phyloP scores from a whole-genome alignment of 176 grass and related monocot species.

The Bromus sterilis region DNA sequence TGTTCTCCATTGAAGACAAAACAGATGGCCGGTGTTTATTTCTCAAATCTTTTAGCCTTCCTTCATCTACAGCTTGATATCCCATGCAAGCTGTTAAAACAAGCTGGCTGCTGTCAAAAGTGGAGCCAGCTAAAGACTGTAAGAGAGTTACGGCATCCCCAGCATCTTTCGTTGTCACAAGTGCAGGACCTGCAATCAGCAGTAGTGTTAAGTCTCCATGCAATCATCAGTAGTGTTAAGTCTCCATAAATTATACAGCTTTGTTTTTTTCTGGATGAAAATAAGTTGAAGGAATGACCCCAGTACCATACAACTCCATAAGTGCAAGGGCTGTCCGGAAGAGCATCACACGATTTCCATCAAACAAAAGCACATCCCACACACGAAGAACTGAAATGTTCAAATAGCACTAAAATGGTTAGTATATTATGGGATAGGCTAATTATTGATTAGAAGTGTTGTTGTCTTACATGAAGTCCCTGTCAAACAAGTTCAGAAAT shows the following conservation, averaged over 20 bases:
- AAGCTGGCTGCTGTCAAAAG: conserved; percentile 98
- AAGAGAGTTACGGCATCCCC: conserved; percentile 95
- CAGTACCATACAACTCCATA: conserved; percentile 98
- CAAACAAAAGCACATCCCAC: conserved; percentile 96
- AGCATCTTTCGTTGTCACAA: conserved; percentile 94
- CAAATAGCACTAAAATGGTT: conserved; percentile 24
- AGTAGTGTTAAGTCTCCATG: conserved; percentile 9
- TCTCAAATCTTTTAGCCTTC: conserved; percentile 70
- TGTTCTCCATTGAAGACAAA: conserved; percentile 85
- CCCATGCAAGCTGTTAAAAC: conserved; percentile 98
- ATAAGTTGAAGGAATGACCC: conserved; percentile 18
- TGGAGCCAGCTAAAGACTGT: conserved; percentile 89
- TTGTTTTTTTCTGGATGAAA: neutral
- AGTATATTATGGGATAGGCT: conserved; percentile 11
- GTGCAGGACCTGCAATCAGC: conserved; percentile 70
- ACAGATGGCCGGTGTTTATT: conserved; percentile 87
- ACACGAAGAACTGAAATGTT: conserved; percentile 90
- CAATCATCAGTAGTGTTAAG: neutral
- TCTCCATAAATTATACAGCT: neutral
- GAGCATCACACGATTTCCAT: conserved; percentile 89
- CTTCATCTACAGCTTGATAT: conserved; percentile 80
- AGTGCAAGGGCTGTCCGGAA: conserved; percentile 85
- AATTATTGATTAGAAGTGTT: neutral
- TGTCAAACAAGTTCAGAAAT: neutral
- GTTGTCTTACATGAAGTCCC: neutral